phyloP scores from a whole-genome alignment of 1,284 basidiomycete genomes.

The Melanopsichium pennsylvanicum region DNA sequence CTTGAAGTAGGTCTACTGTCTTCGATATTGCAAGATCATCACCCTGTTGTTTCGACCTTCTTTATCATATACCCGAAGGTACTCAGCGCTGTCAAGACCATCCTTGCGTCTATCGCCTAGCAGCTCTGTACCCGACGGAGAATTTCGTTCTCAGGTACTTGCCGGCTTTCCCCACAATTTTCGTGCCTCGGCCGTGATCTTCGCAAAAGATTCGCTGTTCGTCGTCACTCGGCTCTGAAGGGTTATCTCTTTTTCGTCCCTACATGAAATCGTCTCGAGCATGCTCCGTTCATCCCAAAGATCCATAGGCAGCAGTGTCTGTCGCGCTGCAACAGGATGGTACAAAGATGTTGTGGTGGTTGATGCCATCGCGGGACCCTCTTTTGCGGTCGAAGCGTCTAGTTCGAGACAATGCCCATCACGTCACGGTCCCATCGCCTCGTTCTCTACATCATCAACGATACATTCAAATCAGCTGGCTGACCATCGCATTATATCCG shows the following conservation, averaged over 20 bases:
- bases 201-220: background rate
- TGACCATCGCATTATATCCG: conserved; percentile 40
- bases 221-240: too few species aligned
- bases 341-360: background rate
- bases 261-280: background rate
- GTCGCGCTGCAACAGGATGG: conserved; percentile 13
- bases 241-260: too few species aligned
- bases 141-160: too few species aligned
- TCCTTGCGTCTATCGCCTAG: too few species aligned
- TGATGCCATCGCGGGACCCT: conserved; percentile 8
- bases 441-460: conserved; percentile 16
- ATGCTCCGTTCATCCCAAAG: conserved; percentile 26
- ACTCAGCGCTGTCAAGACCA: too few species aligned
- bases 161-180: background rate
- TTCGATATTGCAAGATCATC: too few species aligned
- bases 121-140: too few species aligned
- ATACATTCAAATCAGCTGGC: conserved; percentile 13
- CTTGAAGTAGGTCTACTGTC: background rate
- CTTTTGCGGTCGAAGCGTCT: background rate
- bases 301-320: conserved; percentile 5
- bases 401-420: conserved; percentile 1
- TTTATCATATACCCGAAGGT: too few species aligned
- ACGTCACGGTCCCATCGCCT: background rate
- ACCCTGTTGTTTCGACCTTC: too few species aligned
- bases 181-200: background rate